Evolutionary conservation across 2,329 filamentous ascomycete genomes (phyloP), one percentile per base, ranked within the genome.

Genomic region (Colletotrichum sp.): DNA sequence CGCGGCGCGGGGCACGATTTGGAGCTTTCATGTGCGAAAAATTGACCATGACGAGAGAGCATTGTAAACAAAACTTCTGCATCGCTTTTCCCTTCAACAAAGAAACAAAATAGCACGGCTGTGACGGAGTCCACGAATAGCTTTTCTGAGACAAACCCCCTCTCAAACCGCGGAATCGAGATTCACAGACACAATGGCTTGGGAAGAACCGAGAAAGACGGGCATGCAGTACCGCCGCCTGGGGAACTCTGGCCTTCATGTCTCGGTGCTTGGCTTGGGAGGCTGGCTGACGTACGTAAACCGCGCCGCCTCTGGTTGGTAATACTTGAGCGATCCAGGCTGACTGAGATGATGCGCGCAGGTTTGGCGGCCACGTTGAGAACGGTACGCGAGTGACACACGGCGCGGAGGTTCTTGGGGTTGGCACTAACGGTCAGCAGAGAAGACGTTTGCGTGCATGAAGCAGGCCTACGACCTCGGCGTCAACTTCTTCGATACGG

Each of bases 191-290:
- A 83, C 63, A 76, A 87, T 87, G 86, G 84, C 86, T 52, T 87
- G 83, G 82, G 78, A 83, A 78, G 86, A 87, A 82, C 86, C 86
- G 70, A 82, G 86, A 71, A 83, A 87, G 72, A 87, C 86, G 15
- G 86, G 86, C 72, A 87, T 87, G 85, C 74, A 82, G 78, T 87
- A 87, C 80, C 85, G 85, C 79, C 84, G 84, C 39, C 82, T 86
- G 8, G 85, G 85, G 68, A 82, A 82, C 68, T 92, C 91, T 7
- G 93, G 93, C 16, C 87, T 94, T 6, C 91, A 94, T 80, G 91
- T 94, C 55, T 94, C 92, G 13, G 91, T 90, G 12, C 91, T 94
- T 63, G 90, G 91, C 3, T 86, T 94, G 1, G 93, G 91, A 44
- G 88, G 90, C 63, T 92, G 91, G 91, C 86, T 94, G 68, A 94